Evolutionary conservation across 331 rosid genomes (phyloP).

Genomic region (Telfairia occidentalis): DNA sequence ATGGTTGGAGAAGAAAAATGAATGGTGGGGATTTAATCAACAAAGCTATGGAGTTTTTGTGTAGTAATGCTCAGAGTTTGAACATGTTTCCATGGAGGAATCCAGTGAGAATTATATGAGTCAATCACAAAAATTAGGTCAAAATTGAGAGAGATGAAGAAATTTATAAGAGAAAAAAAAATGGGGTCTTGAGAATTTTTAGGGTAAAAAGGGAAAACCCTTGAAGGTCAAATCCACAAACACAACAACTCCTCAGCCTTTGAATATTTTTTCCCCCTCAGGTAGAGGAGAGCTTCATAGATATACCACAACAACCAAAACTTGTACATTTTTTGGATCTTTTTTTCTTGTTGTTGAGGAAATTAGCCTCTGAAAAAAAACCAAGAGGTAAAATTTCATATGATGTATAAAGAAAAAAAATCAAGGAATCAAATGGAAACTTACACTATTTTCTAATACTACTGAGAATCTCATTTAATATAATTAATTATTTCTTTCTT

Average conservation of each 20-base stretch:
- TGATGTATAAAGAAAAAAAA: neutral
- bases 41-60: conserved; percentile 2
- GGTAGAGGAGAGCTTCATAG: neutral
- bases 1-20: neutral
- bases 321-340: neutral
- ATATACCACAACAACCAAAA: neutral
- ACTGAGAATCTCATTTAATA: neutral
- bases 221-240: neutral
- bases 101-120: neutral
- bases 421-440: neutral
- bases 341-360: neutral
- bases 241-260: neutral
- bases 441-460: neutral
- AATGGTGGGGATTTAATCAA: conserved; percentile 5
- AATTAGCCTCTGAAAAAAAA: neutral
- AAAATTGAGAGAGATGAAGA: neutral
- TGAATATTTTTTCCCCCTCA: conserved; percentile 3
- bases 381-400: neutral
- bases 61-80: conserved; percentile 1
- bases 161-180: neutral
- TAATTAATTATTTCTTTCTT: too few species aligned
- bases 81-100: conserved; percentile 10
- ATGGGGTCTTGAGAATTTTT: neutral
- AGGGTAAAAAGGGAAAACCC: neutral
- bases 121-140: conserved; percentile 10